Evolutionary conservation across 257 asterid species (phyloP).

Genomic region (Paraleonurus japonicus): DNA sequence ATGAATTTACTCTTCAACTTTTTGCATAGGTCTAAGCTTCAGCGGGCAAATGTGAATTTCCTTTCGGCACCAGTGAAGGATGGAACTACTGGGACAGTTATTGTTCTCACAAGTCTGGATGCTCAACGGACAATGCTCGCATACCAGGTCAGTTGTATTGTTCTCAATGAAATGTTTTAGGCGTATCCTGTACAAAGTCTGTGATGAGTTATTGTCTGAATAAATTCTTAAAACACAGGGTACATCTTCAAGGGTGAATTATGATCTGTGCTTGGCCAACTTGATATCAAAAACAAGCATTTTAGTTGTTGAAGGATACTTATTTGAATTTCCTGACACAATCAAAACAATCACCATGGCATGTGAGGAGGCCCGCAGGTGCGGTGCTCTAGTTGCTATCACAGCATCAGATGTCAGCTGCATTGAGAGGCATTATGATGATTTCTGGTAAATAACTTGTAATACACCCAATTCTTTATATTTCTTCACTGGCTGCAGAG

Average conservation of each 20-base stretch:
- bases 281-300: constrained; percentile 74
- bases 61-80: constrained; percentile 81
- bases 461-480: neutral
- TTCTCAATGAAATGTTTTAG: neutral
- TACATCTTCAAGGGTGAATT: constrained; percentile 73
- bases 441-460: constrained; percentile 65
- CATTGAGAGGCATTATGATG: constrained; percentile 90
- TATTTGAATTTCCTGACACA: constrained; percentile 93
- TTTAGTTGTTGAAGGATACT: constrained; percentile 87
- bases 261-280: constrained; percentile 70
- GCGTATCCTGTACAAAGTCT: neutral
- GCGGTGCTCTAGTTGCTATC: constrained; percentile 92
- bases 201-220: neutral
- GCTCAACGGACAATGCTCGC: constrained; percentile 99
- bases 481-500: neutral
- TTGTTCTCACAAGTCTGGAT: constrained; percentile 92
- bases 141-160: constrained; percentile 59
- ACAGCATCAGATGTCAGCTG: constrained; percentile 94
- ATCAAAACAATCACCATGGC: constrained; percentile 80
- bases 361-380: constrained; percentile 80
- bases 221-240: constrained; percentile 43
- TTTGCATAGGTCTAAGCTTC: constrained; percentile 72
- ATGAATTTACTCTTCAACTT: neutral
- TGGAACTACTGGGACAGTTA: constrained; percentile 96
- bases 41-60: constrained; percentile 86